phyloP scores from a whole-genome alignment of 208 protist genomes.

The Wallacemonas sp. region DNA sequence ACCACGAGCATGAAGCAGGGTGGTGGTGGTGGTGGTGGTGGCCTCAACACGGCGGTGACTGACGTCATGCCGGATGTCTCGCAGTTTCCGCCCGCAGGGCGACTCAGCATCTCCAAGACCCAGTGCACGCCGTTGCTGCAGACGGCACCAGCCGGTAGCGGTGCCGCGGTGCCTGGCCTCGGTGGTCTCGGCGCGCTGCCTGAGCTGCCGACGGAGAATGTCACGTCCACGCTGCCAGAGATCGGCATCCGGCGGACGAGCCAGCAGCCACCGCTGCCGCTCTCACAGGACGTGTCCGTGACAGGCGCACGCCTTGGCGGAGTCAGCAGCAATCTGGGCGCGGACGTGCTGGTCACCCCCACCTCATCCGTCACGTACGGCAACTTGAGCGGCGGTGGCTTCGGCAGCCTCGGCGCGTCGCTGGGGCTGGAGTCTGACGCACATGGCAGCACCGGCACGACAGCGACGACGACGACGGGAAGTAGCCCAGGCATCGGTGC shows the following conservation, averaged over 20 bases:
- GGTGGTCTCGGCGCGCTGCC: neutral
- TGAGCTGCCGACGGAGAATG: neutral
- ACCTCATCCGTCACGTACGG: too few species aligned
- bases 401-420: neutral
- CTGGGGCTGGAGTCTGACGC: neutral
- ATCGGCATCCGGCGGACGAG: constrained; percentile 3
- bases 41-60: neutral
- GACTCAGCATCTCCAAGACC: neutral
- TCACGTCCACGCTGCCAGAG: neutral
- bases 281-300: neutral
- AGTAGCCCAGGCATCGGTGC: neutral
- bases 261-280: neutral
- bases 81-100: neutral
- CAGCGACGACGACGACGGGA: too few species aligned
- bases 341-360: too few species aligned
- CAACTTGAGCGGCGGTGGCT: neutral
- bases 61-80: neutral
- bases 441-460: too few species aligned
- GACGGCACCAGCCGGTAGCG: too few species aligned
- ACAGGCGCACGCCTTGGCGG: neutral
- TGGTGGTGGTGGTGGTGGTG: too few species aligned
- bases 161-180: too few species aligned
- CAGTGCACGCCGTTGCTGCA: too few species aligned
- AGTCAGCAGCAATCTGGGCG: too few species aligned
- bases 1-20: too few species aligned